Base-by-base conservation (phyloP, 257 asterid genomes). In the Solanum sejunctum region DNA sequence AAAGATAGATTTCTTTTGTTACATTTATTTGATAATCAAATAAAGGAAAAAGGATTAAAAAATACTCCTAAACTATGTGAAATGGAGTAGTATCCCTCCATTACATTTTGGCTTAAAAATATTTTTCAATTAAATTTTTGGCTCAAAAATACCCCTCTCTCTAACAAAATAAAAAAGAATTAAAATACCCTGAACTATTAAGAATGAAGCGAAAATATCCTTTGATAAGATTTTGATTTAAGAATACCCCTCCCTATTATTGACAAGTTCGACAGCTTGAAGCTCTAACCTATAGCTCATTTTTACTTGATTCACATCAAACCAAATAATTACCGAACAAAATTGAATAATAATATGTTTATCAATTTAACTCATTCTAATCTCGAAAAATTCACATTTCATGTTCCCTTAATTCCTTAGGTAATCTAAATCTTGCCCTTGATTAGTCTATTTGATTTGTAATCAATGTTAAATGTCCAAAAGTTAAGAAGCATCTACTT, bases 301-400 rank as follows among this genome's bases (percentile, higher is more conserved):
- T 36, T 36, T 16, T 7, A 67, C 45, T 12, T 3, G 0, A 28
- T 16, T 8, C 7, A 69, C 36, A 4, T 36, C 2, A 5, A 5
- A 17, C 13, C 66, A 58, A 58, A 1, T 60, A 23, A 11, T 16
- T 21, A 21, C 21, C 9, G 26, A 4, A 57, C 18, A 9, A 17
- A 1, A 16, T 32, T 66, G 0, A 5, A 15, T 0, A 28, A 66
- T 15, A 3, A 36, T 9, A 0, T 0, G 8, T 32, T 8, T 32
- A 16, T 32, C 9, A 2, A 67, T 36, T 32, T 23, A 66, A 66
- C 0, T 9, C 13, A 67, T 67, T 67, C 2, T 67, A 16, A 32
- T 3, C 0, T 4, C 15, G 8, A 32, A 49, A 16, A 36, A 36
- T 67, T 23, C 43, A 64, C 71, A 64, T 73, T 12, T 47, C 58